Evolutionary conservation across 805 yeast genomes (phyloP).

Genomic region (Wickerhamomyces chaumierensis): DNA sequence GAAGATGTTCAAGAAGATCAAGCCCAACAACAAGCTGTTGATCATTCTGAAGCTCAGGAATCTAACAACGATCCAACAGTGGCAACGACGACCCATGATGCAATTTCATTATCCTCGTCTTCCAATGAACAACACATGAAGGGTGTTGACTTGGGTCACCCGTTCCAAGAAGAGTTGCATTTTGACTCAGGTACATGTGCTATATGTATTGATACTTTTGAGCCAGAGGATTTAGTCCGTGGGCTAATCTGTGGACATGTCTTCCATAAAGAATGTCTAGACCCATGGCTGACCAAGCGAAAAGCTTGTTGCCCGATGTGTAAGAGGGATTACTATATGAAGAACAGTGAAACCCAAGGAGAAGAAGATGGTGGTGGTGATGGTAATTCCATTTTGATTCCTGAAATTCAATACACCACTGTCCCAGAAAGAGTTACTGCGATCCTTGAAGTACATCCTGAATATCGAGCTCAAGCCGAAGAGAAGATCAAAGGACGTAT

Average conservation of each 20-base stretch:
- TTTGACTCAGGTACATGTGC: constrained; percentile 67
- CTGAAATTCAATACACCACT: constrained; percentile 27
- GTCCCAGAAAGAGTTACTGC: constrained; percentile 30
- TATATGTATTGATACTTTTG: constrained; percentile 60
- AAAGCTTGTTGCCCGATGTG: constrained; percentile 81
- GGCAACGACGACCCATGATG: no score
- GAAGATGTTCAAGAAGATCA: constrained; percentile 7
- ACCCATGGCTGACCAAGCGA: constrained; percentile 69
- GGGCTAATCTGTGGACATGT: constrained; percentile 77
- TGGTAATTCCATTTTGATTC: constrained; percentile 20
- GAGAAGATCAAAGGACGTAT: constrained; percentile 25
- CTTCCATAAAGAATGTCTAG: constrained; percentile 69
- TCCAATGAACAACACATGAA: not conserved
- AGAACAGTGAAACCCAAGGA: constrained; percentile 11
- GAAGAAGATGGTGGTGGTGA: constrained; percentile 15
- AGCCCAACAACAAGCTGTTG: not conserved
- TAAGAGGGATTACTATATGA: constrained; percentile 49
- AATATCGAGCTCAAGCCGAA: constrained; percentile 35
- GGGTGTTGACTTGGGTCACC: constrained; percentile 14
- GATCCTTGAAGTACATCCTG: constrained; percentile 27
- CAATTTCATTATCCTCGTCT: no score
- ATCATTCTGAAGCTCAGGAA: not conserved
- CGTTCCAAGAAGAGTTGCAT: constrained; percentile 23
- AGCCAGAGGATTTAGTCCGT: constrained; percentile 52
- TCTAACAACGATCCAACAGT: not conserved